A percentile compares a stretch with the other conserved stretches of the same genome.
These are phyloP conservation scores for Aspergillus heteromorphus DNA, from an alignment of 495 filamentous ascomycete species.

Conservation along the genomic window DNA sequence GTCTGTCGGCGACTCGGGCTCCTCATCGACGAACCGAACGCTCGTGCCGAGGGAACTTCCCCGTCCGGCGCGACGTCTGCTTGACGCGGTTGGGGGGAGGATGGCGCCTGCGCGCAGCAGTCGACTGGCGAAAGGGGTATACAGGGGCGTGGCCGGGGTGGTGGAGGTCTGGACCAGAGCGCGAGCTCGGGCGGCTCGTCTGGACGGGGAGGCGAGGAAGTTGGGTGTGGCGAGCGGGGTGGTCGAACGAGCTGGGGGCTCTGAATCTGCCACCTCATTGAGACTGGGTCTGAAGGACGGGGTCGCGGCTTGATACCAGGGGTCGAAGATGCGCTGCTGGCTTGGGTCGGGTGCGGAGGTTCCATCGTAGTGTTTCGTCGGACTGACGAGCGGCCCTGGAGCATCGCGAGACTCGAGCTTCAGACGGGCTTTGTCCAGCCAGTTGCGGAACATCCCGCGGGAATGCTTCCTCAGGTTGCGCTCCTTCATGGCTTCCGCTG, in stretches of 20 bases:
- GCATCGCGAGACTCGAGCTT: conserved; percentile 34
- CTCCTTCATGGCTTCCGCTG: conserved; percentile 49
- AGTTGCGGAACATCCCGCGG: conserved; percentile 53
- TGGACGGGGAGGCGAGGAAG: conserved; percentile 54
- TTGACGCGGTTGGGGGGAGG: conserved; percentile 22
- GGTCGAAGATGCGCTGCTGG: conserved; percentile 26
- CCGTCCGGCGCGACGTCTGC: conserved; percentile 26
- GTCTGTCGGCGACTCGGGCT: conserved; percentile 41
- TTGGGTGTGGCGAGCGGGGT: conserved; percentile 47
- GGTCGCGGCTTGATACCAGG: conserved; percentile 40
- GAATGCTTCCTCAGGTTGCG: conserved; percentile 52
- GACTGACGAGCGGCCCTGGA: conserved; percentile 29
- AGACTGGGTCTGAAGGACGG: conserved; percentile 46
- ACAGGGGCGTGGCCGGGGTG: conserved; percentile 45
- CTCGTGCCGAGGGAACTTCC: conserved; percentile 33
- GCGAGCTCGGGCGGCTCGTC: conserved; percentile 48
- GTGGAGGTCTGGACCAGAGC: conserved; percentile 46
- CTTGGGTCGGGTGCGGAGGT: conserved; percentile 28
- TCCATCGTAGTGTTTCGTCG: conserved; percentile 25
- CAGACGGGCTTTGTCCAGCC: conserved; percentile 47
- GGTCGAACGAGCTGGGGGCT: conserved; percentile 22
- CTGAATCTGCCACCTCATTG: conserved; percentile 32
- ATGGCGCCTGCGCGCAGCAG: conserved; percentile 33
- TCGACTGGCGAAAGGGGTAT: conserved; percentile 43
- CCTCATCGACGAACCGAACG: conserved; percentile 42